Evolutionary conservation across 1,284 basidiomycete species (phyloP).

Genomic region (Malassezia globosa): DNA sequence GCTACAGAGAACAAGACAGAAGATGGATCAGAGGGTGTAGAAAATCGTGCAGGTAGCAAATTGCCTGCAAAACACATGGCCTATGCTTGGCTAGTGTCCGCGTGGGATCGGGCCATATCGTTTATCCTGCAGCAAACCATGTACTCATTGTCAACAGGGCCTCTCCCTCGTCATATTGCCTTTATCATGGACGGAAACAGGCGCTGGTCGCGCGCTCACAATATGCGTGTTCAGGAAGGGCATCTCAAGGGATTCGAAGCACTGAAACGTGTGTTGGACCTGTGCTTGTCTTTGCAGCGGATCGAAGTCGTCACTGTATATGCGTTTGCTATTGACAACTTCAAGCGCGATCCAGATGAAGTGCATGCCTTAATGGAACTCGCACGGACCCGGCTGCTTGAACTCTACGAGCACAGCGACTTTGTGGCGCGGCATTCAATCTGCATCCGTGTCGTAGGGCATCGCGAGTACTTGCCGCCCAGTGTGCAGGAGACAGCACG

Average conservation of each 20-base stretch:
- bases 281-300: slow-evolving; percentile 34
- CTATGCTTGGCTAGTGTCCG: no score
- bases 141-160: slow-evolving; percentile 52
- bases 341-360: slow-evolving; percentile 74
- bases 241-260: slow-evolving; percentile 77
- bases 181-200: slow-evolving; percentile 99
- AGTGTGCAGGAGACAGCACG: slow-evolving; percentile 62
- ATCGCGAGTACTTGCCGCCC: slow-evolving; percentile 63
- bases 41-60: no score
- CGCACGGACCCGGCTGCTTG: slow-evolving; percentile 67
- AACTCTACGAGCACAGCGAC: slow-evolving; percentile 65
- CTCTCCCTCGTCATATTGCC: slow-evolving; percentile 78
- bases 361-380: slow-evolving; percentile 77
- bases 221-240: slow-evolving; percentile 51
- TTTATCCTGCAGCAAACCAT: background rate
- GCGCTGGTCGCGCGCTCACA: slow-evolving; percentile 62
- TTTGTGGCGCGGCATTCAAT: slow-evolving; percentile 57
- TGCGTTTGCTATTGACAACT: slow-evolving; percentile 95
- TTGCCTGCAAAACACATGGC: no score
- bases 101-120: no score
- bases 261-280: slow-evolving; percentile 53
- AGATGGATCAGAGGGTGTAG: no score
- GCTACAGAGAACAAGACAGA: no score
- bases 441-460: slow-evolving; percentile 71
- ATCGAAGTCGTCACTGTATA: slow-evolving; percentile 67